A percentile compares a stretch with the other conserved stretches of the same genome.
These are phyloP conservation scores for Quercus tomentella DNA, from an alignment of 331 rosid species.

Conservation along the genomic window DNA sequence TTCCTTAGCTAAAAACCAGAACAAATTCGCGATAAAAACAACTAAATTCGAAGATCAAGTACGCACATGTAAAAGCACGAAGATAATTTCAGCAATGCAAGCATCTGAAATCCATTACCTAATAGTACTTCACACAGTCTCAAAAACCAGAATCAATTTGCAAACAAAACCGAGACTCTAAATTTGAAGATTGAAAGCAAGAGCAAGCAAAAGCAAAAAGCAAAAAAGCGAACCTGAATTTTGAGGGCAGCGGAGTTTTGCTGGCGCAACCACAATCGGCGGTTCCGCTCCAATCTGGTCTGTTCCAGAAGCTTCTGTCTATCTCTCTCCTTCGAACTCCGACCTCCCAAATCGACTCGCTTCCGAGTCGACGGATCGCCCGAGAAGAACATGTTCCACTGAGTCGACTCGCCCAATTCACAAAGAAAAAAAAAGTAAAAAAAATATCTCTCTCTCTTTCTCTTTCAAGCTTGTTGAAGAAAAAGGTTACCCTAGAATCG, in stretches of 20 bases:
- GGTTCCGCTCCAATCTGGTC: constrained; percentile 81
- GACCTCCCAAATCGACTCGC: constrained; percentile 96
- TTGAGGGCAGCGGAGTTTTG: constrained; percentile 69
- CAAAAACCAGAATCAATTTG: background rate
- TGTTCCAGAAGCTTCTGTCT: constrained; percentile 89
- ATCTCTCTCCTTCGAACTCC: constrained; percentile 89
- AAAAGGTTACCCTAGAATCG: too few species aligned
- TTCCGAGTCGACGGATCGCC: constrained; percentile 97
- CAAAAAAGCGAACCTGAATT: constrained; percentile 61
- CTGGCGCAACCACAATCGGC: constrained; percentile 61
- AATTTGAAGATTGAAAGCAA: background rate
- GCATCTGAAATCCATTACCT: background rate
- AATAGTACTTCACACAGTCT: background rate
- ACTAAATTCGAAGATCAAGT: too few species aligned
- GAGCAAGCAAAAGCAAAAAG: background rate
- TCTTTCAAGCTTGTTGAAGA: too few species aligned
- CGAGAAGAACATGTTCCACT: constrained; percentile 67
- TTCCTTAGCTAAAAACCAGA: too few species aligned
- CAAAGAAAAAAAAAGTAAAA: background rate
- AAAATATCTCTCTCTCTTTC: too few species aligned
- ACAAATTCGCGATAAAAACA: too few species aligned
- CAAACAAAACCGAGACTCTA: background rate
- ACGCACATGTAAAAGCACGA: too few species aligned
- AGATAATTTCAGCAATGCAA: background rate
- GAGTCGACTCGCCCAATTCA: constrained; percentile 14